A percentile compares a stretch with the other conserved stretches of the same genome.
phyloP scores from a whole-genome alignment of 495 filamentous ascomycete species.

The Endocarpon pusillum region DNA sequence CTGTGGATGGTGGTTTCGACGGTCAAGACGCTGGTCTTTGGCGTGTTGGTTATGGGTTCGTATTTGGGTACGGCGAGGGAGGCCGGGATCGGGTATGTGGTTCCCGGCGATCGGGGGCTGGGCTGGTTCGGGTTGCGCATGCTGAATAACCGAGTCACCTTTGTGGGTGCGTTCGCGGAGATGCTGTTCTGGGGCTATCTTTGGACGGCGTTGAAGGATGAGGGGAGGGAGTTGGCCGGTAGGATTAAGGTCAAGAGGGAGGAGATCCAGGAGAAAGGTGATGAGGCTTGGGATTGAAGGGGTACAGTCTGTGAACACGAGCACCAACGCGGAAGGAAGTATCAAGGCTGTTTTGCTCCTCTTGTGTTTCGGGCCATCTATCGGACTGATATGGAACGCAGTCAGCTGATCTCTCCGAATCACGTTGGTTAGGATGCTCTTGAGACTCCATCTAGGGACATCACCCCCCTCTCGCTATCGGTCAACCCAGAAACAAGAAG shows the following conservation, averaged over 20 bases:
- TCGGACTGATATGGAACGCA: too few relatives aligned
- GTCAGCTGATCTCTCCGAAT: too few relatives aligned
- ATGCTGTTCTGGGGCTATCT: constrained; percentile 65
- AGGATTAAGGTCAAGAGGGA: constrained; percentile 9
- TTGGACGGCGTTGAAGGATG: constrained; percentile 35
- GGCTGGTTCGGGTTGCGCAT: constrained; percentile 30
- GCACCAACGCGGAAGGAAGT: constrained; percentile 1
- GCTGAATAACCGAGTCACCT: constrained; percentile 63
- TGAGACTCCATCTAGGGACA: too few relatives aligned
- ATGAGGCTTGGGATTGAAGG: constrained; percentile 3
- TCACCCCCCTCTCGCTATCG: too few relatives aligned
- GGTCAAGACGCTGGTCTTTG: constrained; percentile 50
- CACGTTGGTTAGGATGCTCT: too few relatives aligned
- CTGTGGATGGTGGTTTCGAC: constrained; percentile 56
- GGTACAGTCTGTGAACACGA: constrained; percentile 20
- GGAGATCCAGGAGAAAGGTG: constrained; percentile 15
- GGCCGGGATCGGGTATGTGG: constrained; percentile 12
- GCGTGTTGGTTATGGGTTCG: constrained; percentile 42
- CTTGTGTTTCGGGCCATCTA: too few relatives aligned
- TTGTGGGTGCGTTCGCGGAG: constrained; percentile 73
- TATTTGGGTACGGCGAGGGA: constrained; percentile 38
- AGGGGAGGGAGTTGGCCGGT: constrained; percentile 19
- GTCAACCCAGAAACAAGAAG: too few relatives aligned
- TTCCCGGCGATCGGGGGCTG: constrained; percentile 3
- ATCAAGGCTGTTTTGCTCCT: too few relatives aligned